Conservation (phyloP, 2,329 filamentous ascomycete species). For the Aspergillus sp. region DNA sequence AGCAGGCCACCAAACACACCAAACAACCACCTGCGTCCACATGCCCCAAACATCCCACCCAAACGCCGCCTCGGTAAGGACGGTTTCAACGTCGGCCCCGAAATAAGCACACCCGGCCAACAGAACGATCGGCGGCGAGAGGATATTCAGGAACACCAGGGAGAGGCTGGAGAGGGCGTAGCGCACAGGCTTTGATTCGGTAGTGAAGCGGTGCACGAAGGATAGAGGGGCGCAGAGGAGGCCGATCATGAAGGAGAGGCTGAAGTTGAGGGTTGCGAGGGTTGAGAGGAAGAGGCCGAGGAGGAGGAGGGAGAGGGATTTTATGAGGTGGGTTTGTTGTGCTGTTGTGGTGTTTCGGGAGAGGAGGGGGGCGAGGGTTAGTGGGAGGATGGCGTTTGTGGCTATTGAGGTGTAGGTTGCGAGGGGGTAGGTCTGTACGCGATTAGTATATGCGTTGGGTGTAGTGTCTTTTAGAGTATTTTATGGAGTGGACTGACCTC, state of each 20-base stretch:
- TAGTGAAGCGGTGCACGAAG: constrained; percentile 55
- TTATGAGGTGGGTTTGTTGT: constrained; percentile 76
- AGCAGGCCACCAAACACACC: constrained; percentile 93
- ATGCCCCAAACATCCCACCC: constrained; percentile 88
- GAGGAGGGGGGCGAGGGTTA: constrained; percentile 57
- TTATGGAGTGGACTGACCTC: constrained; percentile 51
- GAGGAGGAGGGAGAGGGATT: constrained; percentile 88
- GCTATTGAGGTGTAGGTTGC: constrained; percentile 60
- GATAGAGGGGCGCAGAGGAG: constrained; percentile 74
- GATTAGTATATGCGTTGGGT: constrained; percentile 9
- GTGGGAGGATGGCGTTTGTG: constrained; percentile 58
- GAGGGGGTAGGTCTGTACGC: constrained; percentile 55
- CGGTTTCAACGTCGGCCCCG: constrained; percentile 52
- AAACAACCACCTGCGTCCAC: constrained; percentile 86
- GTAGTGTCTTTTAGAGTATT: not conserved
- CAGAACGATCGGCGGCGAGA: constrained; percentile 61
- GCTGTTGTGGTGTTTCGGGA: constrained; percentile 50
- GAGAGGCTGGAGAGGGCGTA: constrained; percentile 37
- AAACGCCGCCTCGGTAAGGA: constrained; percentile 74
- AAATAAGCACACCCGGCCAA: constrained; percentile 51
- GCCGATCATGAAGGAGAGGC: constrained; percentile 80
- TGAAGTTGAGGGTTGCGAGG: constrained; percentile 94
- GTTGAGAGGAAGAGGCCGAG: constrained; percentile 90
- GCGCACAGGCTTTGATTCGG: constrained; percentile 21
- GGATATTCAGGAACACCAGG: constrained; percentile 55